A percentile compares a stretch with the other conserved stretches of the same genome.
phyloP scores from a whole-genome alignment of 768 basidiomycete genomes.

The Phaeotremella skinneri region DNA sequence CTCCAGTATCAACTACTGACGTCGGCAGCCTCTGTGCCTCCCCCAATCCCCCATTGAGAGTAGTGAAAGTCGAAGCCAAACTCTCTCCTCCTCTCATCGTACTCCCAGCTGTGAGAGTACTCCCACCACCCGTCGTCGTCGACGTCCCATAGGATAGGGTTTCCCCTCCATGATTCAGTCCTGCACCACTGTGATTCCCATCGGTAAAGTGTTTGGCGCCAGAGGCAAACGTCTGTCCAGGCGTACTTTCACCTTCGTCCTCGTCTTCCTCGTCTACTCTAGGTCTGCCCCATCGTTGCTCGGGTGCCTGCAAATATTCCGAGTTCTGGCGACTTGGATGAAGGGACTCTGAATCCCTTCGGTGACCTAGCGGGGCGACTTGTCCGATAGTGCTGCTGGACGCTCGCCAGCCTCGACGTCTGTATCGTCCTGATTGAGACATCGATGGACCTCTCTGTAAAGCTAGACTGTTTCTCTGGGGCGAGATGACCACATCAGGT shows the following conservation, averaged over 20 bases:
- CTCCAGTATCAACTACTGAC: slow-evolving; percentile 17
- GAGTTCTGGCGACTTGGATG: slow-evolving; percentile 20
- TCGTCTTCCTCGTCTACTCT: slow-evolving; percentile 28
- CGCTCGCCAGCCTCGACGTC: slow-evolving; percentile 39
- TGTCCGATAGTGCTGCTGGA: slow-evolving; percentile 12
- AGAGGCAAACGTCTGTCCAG: slow-evolving; percentile 18
- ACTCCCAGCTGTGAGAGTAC: slow-evolving; percentile 19
- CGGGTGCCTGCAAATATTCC: slow-evolving; percentile 16
- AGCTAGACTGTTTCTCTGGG: background rate
- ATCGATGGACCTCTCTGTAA: slow-evolving; percentile 30
- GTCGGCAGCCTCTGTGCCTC: slow-evolving; percentile 22
- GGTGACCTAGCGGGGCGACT: background rate
- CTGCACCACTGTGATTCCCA: background rate
- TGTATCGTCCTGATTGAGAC: slow-evolving; percentile 29
- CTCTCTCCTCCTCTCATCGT: slow-evolving; percentile 8
- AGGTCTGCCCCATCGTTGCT: slow-evolving; percentile 21
- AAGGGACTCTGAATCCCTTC: background rate
- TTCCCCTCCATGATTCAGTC: background rate
- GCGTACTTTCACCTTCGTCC: slow-evolving; percentile 29
- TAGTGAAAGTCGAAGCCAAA: background rate
- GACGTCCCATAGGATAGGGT: background rate
- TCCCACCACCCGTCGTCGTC: slow-evolving; percentile 1
- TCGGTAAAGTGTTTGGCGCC: background rate
- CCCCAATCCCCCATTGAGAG: background rate
- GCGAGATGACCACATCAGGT: background rate